Evolutionary conservation across 768 basidiomycete species (phyloP).

Genomic region (Crassisporium funariophilum): DNA sequence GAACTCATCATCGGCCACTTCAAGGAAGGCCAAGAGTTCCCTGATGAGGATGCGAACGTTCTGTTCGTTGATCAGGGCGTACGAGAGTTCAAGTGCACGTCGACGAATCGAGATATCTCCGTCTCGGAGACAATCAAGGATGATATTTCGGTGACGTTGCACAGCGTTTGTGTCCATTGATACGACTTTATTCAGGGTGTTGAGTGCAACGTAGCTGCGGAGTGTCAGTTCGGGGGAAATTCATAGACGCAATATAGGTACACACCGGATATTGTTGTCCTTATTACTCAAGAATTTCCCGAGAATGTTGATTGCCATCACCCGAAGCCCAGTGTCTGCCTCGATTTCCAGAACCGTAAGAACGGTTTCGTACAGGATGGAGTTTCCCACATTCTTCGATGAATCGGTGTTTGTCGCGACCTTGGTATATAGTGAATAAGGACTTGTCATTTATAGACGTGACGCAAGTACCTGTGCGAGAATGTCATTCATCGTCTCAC

Average conservation of each 20-base stretch:
- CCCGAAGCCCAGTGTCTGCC: constrained; percentile 91
- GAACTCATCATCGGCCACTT: constrained; percentile 98
- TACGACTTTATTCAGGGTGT: constrained; percentile 98
- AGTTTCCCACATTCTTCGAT: constrained; percentile 97
- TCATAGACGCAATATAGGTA: constrained; percentile 5
- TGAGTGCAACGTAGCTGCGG: constrained; percentile 90
- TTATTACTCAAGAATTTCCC: constrained; percentile 97
- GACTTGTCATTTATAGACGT: background rate
- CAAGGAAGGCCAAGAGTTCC: constrained; percentile 93
- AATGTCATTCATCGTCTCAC: constrained; percentile 98
- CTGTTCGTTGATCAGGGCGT: constrained; percentile 93
- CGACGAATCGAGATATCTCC: constrained; percentile 98
- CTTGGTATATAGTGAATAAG: constrained; percentile 37
- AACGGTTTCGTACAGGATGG: constrained; percentile 97
- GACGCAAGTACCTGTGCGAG: constrained; percentile 75
- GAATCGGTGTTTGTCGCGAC: constrained; percentile 99
- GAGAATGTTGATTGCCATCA: constrained; percentile 99
- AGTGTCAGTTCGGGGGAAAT: constrained; percentile 2
- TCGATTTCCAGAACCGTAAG: constrained; percentile 96
- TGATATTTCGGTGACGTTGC: constrained; percentile 96
- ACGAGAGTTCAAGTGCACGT: constrained; percentile 94
- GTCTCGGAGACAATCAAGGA: constrained; percentile 98
- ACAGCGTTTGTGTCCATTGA: constrained; percentile 98
- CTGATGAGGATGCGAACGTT: constrained; percentile 92
- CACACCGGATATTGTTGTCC: constrained; percentile 97